Conservation (phyloP, 768 basidiomycete species). For the Mycena chlorophos region DNA sequence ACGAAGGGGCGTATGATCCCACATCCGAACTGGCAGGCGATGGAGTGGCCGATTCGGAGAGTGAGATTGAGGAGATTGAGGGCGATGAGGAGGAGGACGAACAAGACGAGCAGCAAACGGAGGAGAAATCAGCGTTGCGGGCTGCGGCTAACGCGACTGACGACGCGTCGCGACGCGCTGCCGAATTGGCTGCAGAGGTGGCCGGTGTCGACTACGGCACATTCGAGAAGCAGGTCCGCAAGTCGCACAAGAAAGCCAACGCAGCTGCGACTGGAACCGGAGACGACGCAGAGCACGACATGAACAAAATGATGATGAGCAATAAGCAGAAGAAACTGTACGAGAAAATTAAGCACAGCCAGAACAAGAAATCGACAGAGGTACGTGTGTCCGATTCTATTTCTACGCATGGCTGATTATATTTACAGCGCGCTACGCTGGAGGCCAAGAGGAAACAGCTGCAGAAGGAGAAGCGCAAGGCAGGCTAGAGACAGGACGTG, state of each 20-base stretch:
- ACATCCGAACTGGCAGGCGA: slow-evolving; percentile 39
- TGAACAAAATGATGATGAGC: slow-evolving; percentile 98
- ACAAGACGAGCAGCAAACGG: slow-evolving; percentile 26
- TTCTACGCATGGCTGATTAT: not conserved
- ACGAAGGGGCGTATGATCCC: slow-evolving; percentile 75
- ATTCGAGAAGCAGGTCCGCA: slow-evolving; percentile 76
- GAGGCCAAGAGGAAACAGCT: slow-evolving; percentile 59
- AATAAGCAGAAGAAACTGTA: slow-evolving; percentile 92
- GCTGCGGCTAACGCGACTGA: slow-evolving; percentile 48
- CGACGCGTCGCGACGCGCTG: slow-evolving; percentile 71
- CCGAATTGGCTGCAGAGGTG: slow-evolving; percentile 90
- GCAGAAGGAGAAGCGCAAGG: slow-evolving; percentile 47
- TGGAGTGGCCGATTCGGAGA: slow-evolving; percentile 35
- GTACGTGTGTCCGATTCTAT: slow-evolving; percentile 43
- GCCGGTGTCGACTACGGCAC: slow-evolving; percentile 77
- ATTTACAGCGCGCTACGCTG: slow-evolving; percentile 56
- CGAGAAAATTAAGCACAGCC: slow-evolving; percentile 87
- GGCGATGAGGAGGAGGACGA: slow-evolving; percentile 30
- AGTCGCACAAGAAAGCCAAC: slow-evolving; percentile 48
- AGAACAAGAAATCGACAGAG: slow-evolving; percentile 76
- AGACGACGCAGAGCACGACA: slow-evolving; percentile 65
- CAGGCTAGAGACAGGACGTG: slow-evolving; percentile 15
- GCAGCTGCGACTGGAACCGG: slow-evolving; percentile 31
- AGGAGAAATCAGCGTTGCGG: slow-evolving; percentile 30
- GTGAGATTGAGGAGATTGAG: slow-evolving; percentile 32